Evolutionary conservation across 2,329 filamentous ascomycete species (phyloP), one percentile per base, ranked within the genome.

Genomic region (Xylariaceae sp.): DNA sequence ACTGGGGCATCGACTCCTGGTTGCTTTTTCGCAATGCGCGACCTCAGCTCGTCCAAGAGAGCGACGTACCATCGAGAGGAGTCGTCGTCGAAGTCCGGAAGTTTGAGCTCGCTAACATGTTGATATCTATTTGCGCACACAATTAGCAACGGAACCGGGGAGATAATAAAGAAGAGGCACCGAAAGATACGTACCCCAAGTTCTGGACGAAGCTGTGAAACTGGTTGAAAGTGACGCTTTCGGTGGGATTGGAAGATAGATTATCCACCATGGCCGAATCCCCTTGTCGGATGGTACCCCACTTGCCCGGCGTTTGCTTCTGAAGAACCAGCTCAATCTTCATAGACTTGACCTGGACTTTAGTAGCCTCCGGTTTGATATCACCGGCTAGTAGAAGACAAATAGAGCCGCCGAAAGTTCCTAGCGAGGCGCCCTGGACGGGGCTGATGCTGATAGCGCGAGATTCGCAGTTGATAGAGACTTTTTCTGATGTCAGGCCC

Each of bases 301-400:
- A 92, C 57, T 86, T 89, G 5, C 81, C 83, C 0, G 74, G 61
- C 1, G 61, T 69, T 28, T 71, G 67, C 61, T 95, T 95, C 44
- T 71, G 72, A 12, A 95, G 71, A 9, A 68, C 73, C 26, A 95
- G 67, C 60, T 94, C 88, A 38, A 94, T 72, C 60, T 95, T 95
- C 54, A 80, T 87, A 2, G 83, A 71, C 29, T 84, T 82, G 38
- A 94, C 74, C 1, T 70, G 74, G 50, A 68, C 76, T 31, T 70
- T 81, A 14, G 78, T 87, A 21, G 70, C 62, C 1, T 69, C 54
- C 0, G 76, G 62, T 36, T 85, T 74, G 51, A 94, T 79, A 8
- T 72, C 59, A 11, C 73, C 77, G 59, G 73, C 88, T 3, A 90
- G 74, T 5, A 84, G 47, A 3, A 73, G 79, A 13, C 80, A 71